Evolutionary conservation across 768 basidiomycete genomes (phyloP), one percentile per base, ranked within the genome.

Genomic region (Chalciporus chontae): DNA sequence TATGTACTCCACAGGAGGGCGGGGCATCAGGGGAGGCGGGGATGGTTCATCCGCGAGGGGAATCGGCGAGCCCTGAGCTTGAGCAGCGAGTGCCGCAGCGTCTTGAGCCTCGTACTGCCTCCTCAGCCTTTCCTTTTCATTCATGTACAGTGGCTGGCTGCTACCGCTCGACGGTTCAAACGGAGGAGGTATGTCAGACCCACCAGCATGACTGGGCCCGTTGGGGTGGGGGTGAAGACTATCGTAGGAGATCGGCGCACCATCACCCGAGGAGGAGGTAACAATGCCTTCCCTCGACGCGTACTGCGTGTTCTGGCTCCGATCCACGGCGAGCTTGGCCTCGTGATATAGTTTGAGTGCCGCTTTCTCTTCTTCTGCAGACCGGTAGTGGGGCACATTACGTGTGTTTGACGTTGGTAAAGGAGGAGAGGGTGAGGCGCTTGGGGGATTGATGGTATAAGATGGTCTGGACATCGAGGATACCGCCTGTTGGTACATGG

Each of bases 1-100:
- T 52, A 92, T 89, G 63, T 91, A 91, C 47, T 87, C 84, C 6
- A 65, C 80, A 8, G 89, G 90, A 1, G 89, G 90, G 44, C 84
- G 81, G 3, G 89, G 90, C 73, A 78, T 71, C 53, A 91, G 69
- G 8, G 89, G 87, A 13, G 54, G 45, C 9, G 62, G 45, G 37
- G 24, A 51, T 52, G 43, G 53, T 21, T 52, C 32, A 54, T 47
- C 34, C 3, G 34, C 15, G n/a, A 36, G n/a, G 15, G 34, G 43
- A 5, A 7, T 53, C 21, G 58, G 59, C 8, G 45, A 45, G 10
- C 29, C 29, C 29, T 58, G 58, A 13, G 52, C 53, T 42, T 58
- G 59, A 10, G 56, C 54, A 49, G 56, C 56, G 4, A 71, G 68
- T 34, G 74, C 79, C 6, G 77, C 81, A 15, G 79, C 79, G 59